Percentiles rank a stretch among this genome's conserved stretches.
phyloP scores from a whole-genome alignment of 2,329 filamentous ascomycete species.

The Aureobasidium zeae region DNA sequence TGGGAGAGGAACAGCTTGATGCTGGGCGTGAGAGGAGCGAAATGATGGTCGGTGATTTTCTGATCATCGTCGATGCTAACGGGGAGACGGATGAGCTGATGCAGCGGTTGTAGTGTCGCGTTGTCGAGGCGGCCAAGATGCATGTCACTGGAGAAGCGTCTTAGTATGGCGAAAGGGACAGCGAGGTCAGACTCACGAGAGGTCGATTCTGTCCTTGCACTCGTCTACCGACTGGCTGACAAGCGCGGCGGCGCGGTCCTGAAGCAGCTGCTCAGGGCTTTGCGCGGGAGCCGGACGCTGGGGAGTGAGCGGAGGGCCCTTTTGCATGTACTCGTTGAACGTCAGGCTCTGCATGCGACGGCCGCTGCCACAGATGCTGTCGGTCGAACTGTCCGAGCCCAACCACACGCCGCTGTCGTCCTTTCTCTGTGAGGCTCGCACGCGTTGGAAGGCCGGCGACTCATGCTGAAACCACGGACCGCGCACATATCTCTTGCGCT shows the following conservation, averaged over 20 bases:
- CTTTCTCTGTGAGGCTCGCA: slow-evolving; percentile 38
- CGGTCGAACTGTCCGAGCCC: slow-evolving; percentile 44
- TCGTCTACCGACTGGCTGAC: slow-evolving; percentile 37
- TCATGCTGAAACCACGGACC: slow-evolving; percentile 43
- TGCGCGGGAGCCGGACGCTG: neutral
- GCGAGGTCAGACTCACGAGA: slow-evolving; percentile 42
- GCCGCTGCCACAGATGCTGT: slow-evolving; percentile 12
- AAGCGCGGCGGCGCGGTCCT: slow-evolving; percentile 21
- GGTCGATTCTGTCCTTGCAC: slow-evolving; percentile 51
- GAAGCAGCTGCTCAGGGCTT: slow-evolving; percentile 6
- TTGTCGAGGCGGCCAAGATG: slow-evolving; percentile 47
- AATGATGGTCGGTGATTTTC: slow-evolving; percentile 51
- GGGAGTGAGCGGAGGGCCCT: slow-evolving; percentile 5
- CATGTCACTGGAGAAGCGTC: slow-evolving; percentile 22
- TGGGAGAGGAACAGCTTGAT: slow-evolving; percentile 53
- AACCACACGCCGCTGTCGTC: slow-evolving; percentile 63
- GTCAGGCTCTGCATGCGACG: slow-evolving; percentile 13
- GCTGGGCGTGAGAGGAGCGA: slow-evolving; percentile 49
- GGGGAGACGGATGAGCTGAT: slow-evolving; percentile 29
- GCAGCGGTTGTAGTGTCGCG: slow-evolving; percentile 48
- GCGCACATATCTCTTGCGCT: slow-evolving; percentile 61
- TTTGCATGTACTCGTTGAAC: slow-evolving; percentile 9
- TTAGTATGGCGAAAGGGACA: neutral
- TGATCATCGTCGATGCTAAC: slow-evolving; percentile 20
- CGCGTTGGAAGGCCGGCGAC: slow-evolving; percentile 12